These are phyloP conservation scores for Periconia digitata DNA, from an alignment of 2,329 filamentous ascomycete genomes.

Conservation along the genomic window DNA sequence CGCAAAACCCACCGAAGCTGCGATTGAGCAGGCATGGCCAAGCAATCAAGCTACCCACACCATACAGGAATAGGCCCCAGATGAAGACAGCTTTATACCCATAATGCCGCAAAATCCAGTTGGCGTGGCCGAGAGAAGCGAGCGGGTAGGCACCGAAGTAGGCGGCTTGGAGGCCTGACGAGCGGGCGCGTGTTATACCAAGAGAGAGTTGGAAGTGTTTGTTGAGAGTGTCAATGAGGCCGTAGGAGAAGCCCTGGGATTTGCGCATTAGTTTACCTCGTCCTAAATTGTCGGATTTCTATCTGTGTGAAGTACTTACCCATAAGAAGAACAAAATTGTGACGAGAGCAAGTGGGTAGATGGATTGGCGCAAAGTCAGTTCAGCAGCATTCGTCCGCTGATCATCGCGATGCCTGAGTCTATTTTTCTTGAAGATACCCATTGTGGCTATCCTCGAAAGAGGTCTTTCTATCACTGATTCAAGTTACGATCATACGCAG, in stretches of 20 bases:
- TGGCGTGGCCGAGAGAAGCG: conserved; percentile 51
- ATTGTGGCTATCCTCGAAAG: no score
- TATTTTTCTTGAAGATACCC: conserved; percentile 34
- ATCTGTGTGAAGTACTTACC: conserved; percentile 39
- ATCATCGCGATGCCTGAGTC: conserved; percentile 38
- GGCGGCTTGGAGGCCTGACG: conserved; percentile 52
- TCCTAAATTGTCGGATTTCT: neutral
- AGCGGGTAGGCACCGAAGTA: conserved; percentile 55
- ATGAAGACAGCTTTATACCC: conserved; percentile 53
- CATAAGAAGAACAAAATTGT: conserved; percentile 67
- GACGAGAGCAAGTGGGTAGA: conserved; percentile 67
- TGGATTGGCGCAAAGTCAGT: conserved; percentile 66
- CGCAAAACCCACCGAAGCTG: conserved; percentile 63
- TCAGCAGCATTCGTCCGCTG: conserved; percentile 59
- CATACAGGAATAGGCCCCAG: conserved; percentile 57
- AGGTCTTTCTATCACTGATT: neutral
- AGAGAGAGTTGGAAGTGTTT: conserved; percentile 51
- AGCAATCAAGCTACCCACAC: conserved; percentile 59
- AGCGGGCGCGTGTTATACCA: conserved; percentile 47
- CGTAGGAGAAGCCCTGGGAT: conserved; percentile 56
- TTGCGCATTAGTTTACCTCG: no score
- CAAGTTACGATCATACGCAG: no score
- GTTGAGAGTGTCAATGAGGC: conserved; percentile 58
- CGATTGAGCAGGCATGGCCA: conserved; percentile 60
- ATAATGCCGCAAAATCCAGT: conserved; percentile 53